Conservation (phyloP, 169 alveolate species). For the Plasmodium vivax region DNA sequence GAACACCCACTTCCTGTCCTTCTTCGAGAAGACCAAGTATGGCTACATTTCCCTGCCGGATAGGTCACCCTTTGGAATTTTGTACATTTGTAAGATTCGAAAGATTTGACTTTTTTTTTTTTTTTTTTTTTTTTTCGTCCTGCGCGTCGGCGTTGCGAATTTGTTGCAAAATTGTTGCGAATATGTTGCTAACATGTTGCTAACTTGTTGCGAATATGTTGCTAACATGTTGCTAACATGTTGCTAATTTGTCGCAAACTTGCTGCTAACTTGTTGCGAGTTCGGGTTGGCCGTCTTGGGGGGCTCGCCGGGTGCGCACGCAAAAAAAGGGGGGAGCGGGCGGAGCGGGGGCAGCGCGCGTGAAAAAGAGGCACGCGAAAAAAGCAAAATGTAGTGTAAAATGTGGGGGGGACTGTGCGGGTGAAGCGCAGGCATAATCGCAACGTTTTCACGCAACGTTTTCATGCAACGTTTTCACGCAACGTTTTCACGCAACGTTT, state of each 20-base stretch:
- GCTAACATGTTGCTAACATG: neutral
- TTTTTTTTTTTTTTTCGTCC: neutral
- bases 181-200: neutral
- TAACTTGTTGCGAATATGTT: neutral
- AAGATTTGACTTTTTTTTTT: conserved; percentile 15
- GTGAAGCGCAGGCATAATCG: neutral
- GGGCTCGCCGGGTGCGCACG: neutral
- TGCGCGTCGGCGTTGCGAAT: neutral
- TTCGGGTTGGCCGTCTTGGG: neutral
- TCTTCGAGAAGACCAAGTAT: conserved; percentile 77
- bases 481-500: too few relatives aligned
- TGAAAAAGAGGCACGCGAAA: neutral
- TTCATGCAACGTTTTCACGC: too few relatives aligned
- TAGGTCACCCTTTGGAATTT: conserved; percentile 77
- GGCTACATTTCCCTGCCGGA: conserved; percentile 85
- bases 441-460: too few relatives aligned
- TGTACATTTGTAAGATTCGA: conserved; percentile 80
- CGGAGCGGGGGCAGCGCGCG: neutral
- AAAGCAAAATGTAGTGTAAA: neutral
- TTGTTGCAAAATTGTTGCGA: neutral
- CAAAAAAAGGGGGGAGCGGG: neutral
- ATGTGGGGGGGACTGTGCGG: neutral
- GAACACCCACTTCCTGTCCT: conserved; percentile 18
- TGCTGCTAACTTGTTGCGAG: neutral
- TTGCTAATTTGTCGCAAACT: too few relatives aligned